phyloP scores from a whole-genome alignment of 768 basidiomycete genomes.

The Trametes elegans region DNA sequence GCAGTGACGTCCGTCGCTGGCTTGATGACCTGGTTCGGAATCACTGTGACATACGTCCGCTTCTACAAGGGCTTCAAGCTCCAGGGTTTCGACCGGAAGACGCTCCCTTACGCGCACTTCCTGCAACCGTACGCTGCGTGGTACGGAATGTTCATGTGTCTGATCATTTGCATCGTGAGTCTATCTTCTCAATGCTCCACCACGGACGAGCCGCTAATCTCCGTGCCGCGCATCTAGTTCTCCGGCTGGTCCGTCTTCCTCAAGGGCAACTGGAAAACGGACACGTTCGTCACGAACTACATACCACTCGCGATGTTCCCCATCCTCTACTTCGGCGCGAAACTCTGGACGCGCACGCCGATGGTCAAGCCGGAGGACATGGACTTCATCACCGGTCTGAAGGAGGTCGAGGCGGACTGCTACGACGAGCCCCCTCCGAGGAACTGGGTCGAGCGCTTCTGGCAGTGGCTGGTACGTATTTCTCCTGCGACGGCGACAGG shows the following conservation, averaged over 20 bases:
- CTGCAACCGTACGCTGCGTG: conserved; percentile 78
- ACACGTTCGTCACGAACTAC: conserved; percentile 83
- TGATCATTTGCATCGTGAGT: conserved; percentile 64
- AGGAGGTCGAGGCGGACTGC: conserved; percentile 31
- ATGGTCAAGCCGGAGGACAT: conserved; percentile 60
- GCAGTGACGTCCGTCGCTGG: conserved; percentile 40
- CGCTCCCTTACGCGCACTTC: conserved; percentile 65
- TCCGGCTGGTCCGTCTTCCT: conserved; percentile 54
- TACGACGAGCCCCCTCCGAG: conserved; percentile 71
- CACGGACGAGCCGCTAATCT: conserved; percentile 18
- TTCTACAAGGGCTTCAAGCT: conserved; percentile 81
- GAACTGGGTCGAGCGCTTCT: conserved; percentile 67
- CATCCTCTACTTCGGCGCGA: conserved; percentile 62
- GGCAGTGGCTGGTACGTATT: conserved; percentile 72
- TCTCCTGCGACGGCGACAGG: background rate
- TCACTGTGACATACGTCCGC: conserved; percentile 52
- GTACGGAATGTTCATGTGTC: conserved; percentile 34
- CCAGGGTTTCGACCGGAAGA: conserved; percentile 72
- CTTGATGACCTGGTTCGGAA: conserved; percentile 49
- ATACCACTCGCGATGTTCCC: conserved; percentile 70
- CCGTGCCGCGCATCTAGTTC: conserved; percentile 44
- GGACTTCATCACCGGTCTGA: conserved; percentile 75
- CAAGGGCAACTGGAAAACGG: conserved; percentile 49
- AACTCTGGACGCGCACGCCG: conserved; percentile 49
- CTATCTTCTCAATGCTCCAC: conserved; percentile 29